Evolutionary conservation across 1,139 yeast species (phyloP).

Genomic region (Nakaseomyces uthaithaninus): DNA sequence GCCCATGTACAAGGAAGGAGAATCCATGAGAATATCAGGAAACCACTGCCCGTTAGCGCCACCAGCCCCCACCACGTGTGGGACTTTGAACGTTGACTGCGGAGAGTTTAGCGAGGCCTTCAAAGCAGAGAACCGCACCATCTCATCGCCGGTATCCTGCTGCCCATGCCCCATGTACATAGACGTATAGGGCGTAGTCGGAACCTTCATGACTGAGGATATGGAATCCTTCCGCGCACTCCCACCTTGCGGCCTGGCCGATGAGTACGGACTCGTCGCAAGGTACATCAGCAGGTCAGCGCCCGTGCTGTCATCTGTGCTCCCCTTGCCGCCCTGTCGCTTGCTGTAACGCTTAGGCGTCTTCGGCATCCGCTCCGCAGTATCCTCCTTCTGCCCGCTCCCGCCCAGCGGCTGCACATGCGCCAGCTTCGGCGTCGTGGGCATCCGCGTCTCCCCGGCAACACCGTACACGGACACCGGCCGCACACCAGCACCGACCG

Average conservation of each 20-base stretch:
- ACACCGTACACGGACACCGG: slow-evolving; percentile 2
- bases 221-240: slow-evolving; percentile 2
- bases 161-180: slow-evolving; percentile 13
- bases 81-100: slow-evolving; percentile 29
- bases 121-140: slow-evolving; percentile 27
- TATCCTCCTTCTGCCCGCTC: neutral
- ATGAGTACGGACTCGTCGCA: slow-evolving; percentile 31
- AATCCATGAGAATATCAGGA: slow-evolving; percentile 23
- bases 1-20: slow-evolving; percentile 26
- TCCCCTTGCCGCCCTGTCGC: slow-evolving; percentile 11
- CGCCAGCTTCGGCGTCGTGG: slow-evolving; percentile 3
- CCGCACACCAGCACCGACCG: too few relatives aligned
- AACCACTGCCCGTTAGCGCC: slow-evolving; percentile 9
- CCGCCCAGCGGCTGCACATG: neutral
- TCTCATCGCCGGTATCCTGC: slow-evolving; percentile 14
- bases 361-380: neutral
- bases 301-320: slow-evolving; percentile 20
- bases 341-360: slow-evolving; percentile 6
- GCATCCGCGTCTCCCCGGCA: neutral
- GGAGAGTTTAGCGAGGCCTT: slow-evolving; percentile 29
- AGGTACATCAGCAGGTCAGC: slow-evolving; percentile 32
- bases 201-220: slow-evolving; percentile 12
- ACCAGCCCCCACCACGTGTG: slow-evolving; percentile 13
- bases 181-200: slow-evolving; percentile 23
- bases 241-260: slow-evolving; percentile 11